Evolutionary conservation across 2,329 filamentous ascomycete genomes (phyloP).

Genomic region (Xylaria sp.): DNA sequence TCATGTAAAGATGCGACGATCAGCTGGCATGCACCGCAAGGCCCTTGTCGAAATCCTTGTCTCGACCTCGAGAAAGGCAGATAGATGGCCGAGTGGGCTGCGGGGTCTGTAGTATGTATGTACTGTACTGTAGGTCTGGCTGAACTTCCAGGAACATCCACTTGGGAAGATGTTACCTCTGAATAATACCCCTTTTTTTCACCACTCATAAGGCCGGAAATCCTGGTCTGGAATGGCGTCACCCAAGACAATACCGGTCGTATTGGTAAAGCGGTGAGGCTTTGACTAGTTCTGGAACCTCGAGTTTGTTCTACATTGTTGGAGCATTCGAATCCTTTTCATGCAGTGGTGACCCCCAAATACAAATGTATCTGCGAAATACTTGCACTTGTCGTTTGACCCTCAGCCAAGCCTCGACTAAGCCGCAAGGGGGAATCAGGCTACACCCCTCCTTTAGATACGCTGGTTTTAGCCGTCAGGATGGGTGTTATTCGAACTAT

Average conservation of each 20-base stretch:
- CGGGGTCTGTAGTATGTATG: slow-evolving; percentile 21
- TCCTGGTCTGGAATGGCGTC: slow-evolving; percentile 16
- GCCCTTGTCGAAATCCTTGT: not conserved
- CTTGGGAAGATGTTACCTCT: slow-evolving; percentile 6
- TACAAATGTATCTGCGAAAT: not conserved
- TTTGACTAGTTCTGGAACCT: slow-evolving; percentile 5
- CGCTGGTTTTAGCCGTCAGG: not conserved
- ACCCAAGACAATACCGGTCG: slow-evolving; percentile 10
- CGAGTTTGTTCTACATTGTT: not conserved
- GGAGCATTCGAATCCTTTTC: not conserved
- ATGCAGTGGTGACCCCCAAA: not conserved
- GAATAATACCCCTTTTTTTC: slow-evolving; percentile 12
- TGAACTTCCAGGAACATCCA: too few species aligned
- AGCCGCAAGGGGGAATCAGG: slow-evolving; percentile 16
- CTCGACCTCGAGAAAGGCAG: slow-evolving; percentile 1
- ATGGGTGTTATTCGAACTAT: not conserved
- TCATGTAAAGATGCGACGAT: not conserved
- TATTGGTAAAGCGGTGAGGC: slow-evolving; percentile 10
- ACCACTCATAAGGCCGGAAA: slow-evolving; percentile 22
- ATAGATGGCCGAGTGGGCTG: slow-evolving; percentile 3
- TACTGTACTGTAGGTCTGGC: too few species aligned
- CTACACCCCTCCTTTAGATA: not conserved
- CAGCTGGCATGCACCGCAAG: too few species aligned
- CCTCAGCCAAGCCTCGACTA: slow-evolving; percentile 2
- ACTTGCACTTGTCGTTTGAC: slow-evolving; percentile 1